phyloP scores from a whole-genome alignment of 1,139 yeast species.

The Yarrowia galli region DNA sequence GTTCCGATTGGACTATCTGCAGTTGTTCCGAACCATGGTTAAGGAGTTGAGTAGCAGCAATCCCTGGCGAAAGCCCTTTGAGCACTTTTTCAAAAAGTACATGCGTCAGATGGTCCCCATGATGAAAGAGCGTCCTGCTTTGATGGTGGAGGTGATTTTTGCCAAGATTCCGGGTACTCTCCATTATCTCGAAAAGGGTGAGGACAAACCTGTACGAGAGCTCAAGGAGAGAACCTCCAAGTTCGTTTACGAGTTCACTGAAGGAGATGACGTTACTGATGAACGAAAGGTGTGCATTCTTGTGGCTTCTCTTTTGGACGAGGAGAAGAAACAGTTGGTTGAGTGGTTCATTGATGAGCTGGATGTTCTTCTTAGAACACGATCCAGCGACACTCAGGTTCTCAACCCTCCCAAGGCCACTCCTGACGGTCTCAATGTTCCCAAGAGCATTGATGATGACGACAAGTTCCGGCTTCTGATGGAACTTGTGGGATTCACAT shows the following conservation, averaged over 20 bases:
- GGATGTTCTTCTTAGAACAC: not conserved
- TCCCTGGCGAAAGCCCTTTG: constrained; percentile 63
- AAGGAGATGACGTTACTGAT: constrained; percentile 43
- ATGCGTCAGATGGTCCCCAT: constrained; percentile 67
- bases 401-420: constrained; percentile 24
- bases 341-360: constrained; percentile 57
- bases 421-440: constrained; percentile 5
- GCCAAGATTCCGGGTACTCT: constrained; percentile 62
- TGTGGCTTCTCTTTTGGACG: constrained; percentile 59
- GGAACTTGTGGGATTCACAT: constrained; percentile 46
- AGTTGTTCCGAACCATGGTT: constrained; percentile 23
- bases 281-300: constrained; percentile 53
- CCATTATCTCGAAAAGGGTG: constrained; percentile 59
- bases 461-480: constrained; percentile 48
- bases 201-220: constrained; percentile 54
- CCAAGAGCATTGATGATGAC: constrained; percentile 44
- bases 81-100: constrained; percentile 69
- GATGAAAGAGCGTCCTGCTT: constrained; percentile 60
- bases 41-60: constrained; percentile 51
- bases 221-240: constrained; percentile 18
- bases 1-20: constrained; percentile 67
- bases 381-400: constrained; percentile 1
- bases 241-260: constrained; percentile 45
- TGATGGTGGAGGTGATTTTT: constrained; percentile 74
- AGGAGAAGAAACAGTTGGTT: constrained; percentile 55